Percentiles rank a stretch among this genome's conserved stretches.
phyloP scores from a whole-genome alignment of 2,329 filamentous ascomycete genomes.

The Beauveria rudraprayagi region DNA sequence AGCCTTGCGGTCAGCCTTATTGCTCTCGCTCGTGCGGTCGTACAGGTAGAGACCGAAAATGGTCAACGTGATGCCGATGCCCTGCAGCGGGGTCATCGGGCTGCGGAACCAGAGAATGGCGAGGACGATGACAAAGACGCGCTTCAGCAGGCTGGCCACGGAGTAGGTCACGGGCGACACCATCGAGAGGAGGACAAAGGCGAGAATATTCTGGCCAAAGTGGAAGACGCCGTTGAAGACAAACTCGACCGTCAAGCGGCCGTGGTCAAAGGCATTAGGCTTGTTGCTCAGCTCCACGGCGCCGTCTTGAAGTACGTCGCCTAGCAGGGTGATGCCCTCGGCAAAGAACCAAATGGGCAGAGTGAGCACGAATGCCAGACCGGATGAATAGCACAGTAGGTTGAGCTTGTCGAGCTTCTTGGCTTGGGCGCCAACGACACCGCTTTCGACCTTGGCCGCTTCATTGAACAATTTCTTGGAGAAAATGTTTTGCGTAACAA shows the following conservation, averaged over 20 bases:
- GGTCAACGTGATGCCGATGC: conserved; percentile 76
- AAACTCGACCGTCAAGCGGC: conserved; percentile 71
- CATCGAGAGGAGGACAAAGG: conserved; percentile 85
- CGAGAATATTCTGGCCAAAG: conserved; percentile 92
- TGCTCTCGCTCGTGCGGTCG: conserved; percentile 81
- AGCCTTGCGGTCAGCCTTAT: conserved; percentile 77
- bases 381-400: conserved; percentile 92
- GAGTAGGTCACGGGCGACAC: conserved; percentile 96
- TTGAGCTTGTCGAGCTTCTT: conserved; percentile 95
- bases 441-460: conserved; percentile 73
- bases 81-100: conserved; percentile 75
- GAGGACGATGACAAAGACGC: conserved; percentile 92
- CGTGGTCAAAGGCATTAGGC: conserved; percentile 67
- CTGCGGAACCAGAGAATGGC: conserved; percentile 96
- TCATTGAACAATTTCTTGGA: conserved; percentile 98
- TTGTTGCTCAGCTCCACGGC: conserved; percentile 52
- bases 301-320: conserved; percentile 76
- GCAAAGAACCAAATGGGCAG: conserved; percentile 88
- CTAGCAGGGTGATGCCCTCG: conserved; percentile 71
- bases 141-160: conserved; percentile 90
- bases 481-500: conserved; percentile 97
- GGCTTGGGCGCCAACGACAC: conserved; percentile 52
- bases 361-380: conserved; percentile 81
- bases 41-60: conserved; percentile 93
- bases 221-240: conserved; percentile 96